phyloP scores from a whole-genome alignment of 176 grass and related monocot genomes.

The Musa beccarii region DNA sequence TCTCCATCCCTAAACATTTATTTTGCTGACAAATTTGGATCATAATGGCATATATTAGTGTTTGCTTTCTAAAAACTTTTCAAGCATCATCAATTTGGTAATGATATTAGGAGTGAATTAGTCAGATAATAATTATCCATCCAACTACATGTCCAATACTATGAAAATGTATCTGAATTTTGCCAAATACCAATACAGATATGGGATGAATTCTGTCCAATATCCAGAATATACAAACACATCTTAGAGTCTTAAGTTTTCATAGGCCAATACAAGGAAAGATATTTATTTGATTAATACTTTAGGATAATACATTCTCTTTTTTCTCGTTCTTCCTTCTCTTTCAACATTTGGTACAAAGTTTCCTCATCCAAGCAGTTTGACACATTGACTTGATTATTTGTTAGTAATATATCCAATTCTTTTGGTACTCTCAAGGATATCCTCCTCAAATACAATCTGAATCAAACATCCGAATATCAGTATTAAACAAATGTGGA shows the following conservation, averaged over 20 bases:
- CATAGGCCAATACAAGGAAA: too few relatives aligned
- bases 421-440: too few relatives aligned
- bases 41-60: neutral
- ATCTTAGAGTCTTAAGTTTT: neutral
- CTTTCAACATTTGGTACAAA: too few relatives aligned
- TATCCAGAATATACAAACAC: neutral
- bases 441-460: too few relatives aligned
- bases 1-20: neutral
- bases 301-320: neutral
- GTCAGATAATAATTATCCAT: neutral
- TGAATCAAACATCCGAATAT: too few relatives aligned
- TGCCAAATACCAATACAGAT: neutral
- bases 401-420: neutral
- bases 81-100: neutral
- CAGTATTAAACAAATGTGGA: too few relatives aligned
- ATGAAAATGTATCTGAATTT: neutral
- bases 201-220: neutral
- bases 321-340: neutral
- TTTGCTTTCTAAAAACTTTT: neutral
- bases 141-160: neutral
- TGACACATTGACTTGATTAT: neutral
- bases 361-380: neutral
- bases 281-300: neutral
- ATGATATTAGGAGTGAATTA: neutral
- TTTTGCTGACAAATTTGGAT: neutral